A percentile compares a stretch with the other conserved stretches of the same genome.
These are phyloP conservation scores for Coemansia sp. DNA, from an alignment of 192 early-diverging fungal species.

Conservation along the genomic window DNA sequence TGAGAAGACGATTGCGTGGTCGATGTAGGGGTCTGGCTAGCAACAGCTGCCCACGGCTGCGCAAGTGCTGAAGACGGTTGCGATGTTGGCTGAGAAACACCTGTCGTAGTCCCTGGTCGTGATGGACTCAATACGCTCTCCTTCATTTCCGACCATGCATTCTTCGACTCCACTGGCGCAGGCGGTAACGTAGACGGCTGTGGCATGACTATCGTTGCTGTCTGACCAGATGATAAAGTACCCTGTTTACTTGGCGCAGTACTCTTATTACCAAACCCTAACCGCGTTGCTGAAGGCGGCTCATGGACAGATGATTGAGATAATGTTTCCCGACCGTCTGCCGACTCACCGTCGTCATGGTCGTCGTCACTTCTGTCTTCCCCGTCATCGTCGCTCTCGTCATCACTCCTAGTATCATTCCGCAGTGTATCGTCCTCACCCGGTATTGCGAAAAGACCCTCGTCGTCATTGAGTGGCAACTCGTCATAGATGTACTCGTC, in stretches of 20 bases:
- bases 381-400: conserved; percentile 15
- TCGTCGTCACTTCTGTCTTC: not conserved
- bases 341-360: conserved; percentile 3
- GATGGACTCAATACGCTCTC: conserved; percentile 51
- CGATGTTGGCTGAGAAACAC: conserved; percentile 16
- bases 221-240: conserved; percentile 3
- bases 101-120: conserved; percentile 36
- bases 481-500: conserved; percentile 93
- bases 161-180: conserved; percentile 48
- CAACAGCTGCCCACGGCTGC: conserved; percentile 52
- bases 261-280: conserved; percentile 22
- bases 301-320: conserved; percentile 6
- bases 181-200: conserved; percentile 44
- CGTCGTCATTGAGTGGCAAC: conserved; percentile 87
- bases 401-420: conserved; percentile 17
- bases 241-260: conserved; percentile 6
- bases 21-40: conserved; percentile 22
- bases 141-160: conserved; percentile 51
- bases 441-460: conserved; percentile 72
- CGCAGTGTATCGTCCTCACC: conserved; percentile 59
- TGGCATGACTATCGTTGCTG: conserved; percentile 19
- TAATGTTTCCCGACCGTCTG: conserved; percentile 8
- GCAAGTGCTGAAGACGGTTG: conserved; percentile 26
- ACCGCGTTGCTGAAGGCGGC: conserved; percentile 12
- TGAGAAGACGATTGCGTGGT: not conserved